Base-by-base conservation (phyloP, 1,284 basidiomycete species). In the Earliella scabrosa region DNA sequence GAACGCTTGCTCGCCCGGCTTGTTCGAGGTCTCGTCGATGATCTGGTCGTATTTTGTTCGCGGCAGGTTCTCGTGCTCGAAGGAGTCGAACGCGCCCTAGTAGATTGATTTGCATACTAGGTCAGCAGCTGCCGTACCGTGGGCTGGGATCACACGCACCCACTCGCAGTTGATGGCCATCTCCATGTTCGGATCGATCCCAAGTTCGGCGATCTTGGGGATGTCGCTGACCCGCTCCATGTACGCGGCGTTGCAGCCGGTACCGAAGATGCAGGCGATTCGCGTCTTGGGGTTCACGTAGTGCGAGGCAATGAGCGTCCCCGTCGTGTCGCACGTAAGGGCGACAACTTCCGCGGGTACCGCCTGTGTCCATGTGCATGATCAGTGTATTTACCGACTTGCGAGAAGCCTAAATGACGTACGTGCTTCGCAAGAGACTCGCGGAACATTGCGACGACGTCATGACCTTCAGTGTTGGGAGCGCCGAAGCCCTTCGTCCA, bases 401-500 rank as follows among this genome's bases (percentile, higher is more conserved):
- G 60, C 35, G 63, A n/a, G n/a, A n/a, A n/a, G n/a, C n/a, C n/a
- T 31, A 55, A 48, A n/a, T 45, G 23, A 73, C 85, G 23, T 54
- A 90, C 90, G 64, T 82, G 78, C 82, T 86, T 93, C 60, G 82
- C 79, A 47, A 99, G 83, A 27, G 92, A 90, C 61, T 88, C 75
- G 52, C 85, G 82, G 80, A 99, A 97, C 93, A 99, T 95, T 45
- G 81, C 90, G 5, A 92, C 95, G 29, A 97, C 95, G 71, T 99
- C 94, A 54, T 85, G 80, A 14, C 95, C 96, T 74, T 99, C 97
- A 20, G 94, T 95, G 71, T 96, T 95, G 6, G 86, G 74, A 1
- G 93, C 93, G 35, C 95, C 95, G 68, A 99, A 99, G 63, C 97
- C 97, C 76, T 99, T 99, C 43, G 97, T 99, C 97, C 97, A 99